Base-by-base conservation (phyloP, 1,284 basidiomycete genomes). In the Cryptococcus sp. region DNA sequence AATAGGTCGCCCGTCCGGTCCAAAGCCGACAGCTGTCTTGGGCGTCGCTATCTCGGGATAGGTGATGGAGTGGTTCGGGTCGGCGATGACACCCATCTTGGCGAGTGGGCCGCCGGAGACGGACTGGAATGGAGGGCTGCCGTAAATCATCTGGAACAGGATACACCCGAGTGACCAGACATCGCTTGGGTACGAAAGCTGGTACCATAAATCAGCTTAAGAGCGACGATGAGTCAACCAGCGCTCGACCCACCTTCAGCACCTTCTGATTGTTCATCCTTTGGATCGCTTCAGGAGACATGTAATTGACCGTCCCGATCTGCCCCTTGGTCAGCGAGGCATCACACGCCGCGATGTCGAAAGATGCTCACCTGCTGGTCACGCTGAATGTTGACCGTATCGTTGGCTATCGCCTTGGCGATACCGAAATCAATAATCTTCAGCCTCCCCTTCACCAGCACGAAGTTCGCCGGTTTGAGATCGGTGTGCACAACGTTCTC, bases 91-190 rank as follows among this genome's bases (percentile, higher is more conserved):
- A 45, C 78, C 77, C 67, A 83, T 77, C 68, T 82, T 82, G 20
- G 78, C 65, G 13, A 78, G 50, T 2, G 75, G 83, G 62, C 93
- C 91, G 55, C 94, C 89, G 1, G 87, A 87, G 13, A 92, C 81
- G 35, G 87, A 87, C 59, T 88, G 85, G 78, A 98, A 99, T 3
- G 94, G 90, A 57, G 93, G 92, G 55, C 83, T 84, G 40, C 93
- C 93, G 57, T 92, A 88, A 38, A 98, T 88, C 87, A 98, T 94
- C 76, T 98, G 95, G 78, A 89, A 98, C 37, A 99, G 79, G 53
- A 98, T 91, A 77, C 95, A 98, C 1, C 94, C 96, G 16, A 98
- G 80, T 16, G 94, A 91, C 96, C 96, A 99, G n/a, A 96, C 83
- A 77, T 99, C 95, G 47, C 91, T 90, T 56, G 92, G 91, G 35